Base-by-base conservation (phyloP, 2,329 filamentous ascomycete genomes). In the Pseudogymnoascus sp. region DNA sequence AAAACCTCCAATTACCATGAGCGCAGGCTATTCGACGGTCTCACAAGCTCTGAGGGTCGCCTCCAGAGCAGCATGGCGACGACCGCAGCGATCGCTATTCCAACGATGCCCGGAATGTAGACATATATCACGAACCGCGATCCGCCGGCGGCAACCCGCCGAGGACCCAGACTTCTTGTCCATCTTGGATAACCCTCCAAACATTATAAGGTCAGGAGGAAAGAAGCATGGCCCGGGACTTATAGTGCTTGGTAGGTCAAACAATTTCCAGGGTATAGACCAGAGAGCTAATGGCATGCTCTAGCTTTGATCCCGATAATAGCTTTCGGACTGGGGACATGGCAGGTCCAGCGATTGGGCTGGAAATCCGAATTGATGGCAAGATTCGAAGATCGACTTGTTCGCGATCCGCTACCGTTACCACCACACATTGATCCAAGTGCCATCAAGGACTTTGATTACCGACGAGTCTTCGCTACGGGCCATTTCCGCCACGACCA, bases 311-410 rank as follows among this genome's bases (percentile, higher is more conserved):
- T 99, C 71, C 95, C 95, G 59, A 77, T 96, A 65, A 97, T 93
- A 1, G 91, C 95, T 10, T 96, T 99, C 75, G 80, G 82, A 62
- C 86, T 99, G 15, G 95, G 95, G 31, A 91, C 91, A 67, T 99
- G 95, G 95, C 95, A 99, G 75, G 90, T 99, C 62, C 86, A 96
- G 75, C 89, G 95, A 10, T 84, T 99, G 1, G 86, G 88, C 64
- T 96, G 93, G 93, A 99, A 99, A 75, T 92, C 91, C 3, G 89
- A 96, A 53, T 82, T 99, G 11, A 87, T 99, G 65, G 91, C 93
- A 65, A 91, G 88, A 69, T 91, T 90, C 75, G 95, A 97, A 77
- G 93, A 99, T 79, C 89, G 93, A 4, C 83, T 99, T 37, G 83
- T 96, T 42, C 90, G 90, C 63, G 83, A 88, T 17, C 95, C 95